Evolutionary conservation across 768 basidiomycete genomes (phyloP), one percentile per base, ranked within the genome.

Genomic region (Boletus speciosus): DNA sequence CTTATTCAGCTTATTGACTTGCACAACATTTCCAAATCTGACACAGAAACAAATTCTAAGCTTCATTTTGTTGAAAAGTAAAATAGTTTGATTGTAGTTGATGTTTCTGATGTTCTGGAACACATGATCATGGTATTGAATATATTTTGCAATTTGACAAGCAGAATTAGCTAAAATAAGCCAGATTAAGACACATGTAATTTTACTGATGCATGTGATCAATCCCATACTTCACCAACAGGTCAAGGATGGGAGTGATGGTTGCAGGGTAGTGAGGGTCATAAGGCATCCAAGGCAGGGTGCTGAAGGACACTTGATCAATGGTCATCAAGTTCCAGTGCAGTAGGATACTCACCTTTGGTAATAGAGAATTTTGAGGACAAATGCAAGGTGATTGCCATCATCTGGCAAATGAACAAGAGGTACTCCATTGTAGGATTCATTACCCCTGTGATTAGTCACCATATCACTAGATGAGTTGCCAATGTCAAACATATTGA

Each of bases 161-260:
- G 19, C 19, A 19, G 19, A 19, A 19, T 19, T 19, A 19, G 19
- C 19, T 19, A 19, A 19, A 19, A 19, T 19, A 19, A 19, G 19
- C 19, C 19, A 19, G 19, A 19, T 19, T 19, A 19, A 19, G 19
- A 19, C 19, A 19, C 19, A 19, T 19, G 19, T 19, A 19, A 19
- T 19, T 19, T 19, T 19, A 19, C 19, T 19, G 19, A 19, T 19
- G 19, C 9, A 61, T 27, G 32, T 45, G 50, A 50, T 50, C 41
- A 11, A 61, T 60, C 23, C 27, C 44, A n/a, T 60, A 56, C 36
- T 61, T 60, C 7, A 51, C 52, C 2, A 54, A 45, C 6, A 61
- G 29, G 6, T 47, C 44, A 6, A 61, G 58, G 16, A 60, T 49
- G 3, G 60, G 52, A 16, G 43, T 19, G 43, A 55, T 8, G 40